Conservation (phyloP, 2,329 filamentous ascomycete genomes). For the Neofusicoccum umdonicola region DNA sequence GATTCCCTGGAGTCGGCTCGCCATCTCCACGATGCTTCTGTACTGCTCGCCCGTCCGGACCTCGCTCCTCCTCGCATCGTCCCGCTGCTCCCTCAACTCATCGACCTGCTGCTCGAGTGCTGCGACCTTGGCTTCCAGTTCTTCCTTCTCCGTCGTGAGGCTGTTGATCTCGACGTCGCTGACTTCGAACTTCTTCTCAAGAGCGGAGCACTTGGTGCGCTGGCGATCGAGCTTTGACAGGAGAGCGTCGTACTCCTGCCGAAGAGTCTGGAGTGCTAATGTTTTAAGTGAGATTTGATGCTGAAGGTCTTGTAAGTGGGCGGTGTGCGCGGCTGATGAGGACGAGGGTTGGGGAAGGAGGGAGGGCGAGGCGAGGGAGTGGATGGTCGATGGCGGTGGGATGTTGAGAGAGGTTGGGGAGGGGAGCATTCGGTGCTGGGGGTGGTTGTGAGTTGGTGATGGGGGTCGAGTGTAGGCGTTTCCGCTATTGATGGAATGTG, state of each 20-base stretch:
- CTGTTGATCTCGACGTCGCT: slow-evolving; percentile 45
- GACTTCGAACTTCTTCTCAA: slow-evolving; percentile 45
- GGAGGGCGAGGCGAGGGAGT: slow-evolving; percentile 15
- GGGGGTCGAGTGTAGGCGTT: slow-evolving; percentile 3
- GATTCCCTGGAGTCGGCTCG: slow-evolving; percentile 45
- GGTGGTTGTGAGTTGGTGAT: slow-evolving; percentile 4
- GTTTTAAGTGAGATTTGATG: slow-evolving; percentile 56
- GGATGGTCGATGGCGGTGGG: slow-evolving; percentile 25
- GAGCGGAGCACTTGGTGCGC: slow-evolving; percentile 48
- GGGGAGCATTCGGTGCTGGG: slow-evolving; percentile 24
- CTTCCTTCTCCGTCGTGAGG: slow-evolving; percentile 51
- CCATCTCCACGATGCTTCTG: slow-evolving; percentile 52
- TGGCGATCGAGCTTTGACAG: slow-evolving; percentile 53
- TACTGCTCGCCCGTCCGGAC: slow-evolving; percentile 49
- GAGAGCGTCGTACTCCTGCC: slow-evolving; percentile 54
- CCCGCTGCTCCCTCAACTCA: slow-evolving; percentile 48
- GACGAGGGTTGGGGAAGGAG: slow-evolving; percentile 7
- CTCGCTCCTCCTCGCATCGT: slow-evolving; percentile 44
- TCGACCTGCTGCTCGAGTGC: slow-evolving; percentile 50
- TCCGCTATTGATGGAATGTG: neutral
- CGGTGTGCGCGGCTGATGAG: slow-evolving; percentile 32
- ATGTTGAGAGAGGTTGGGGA: slow-evolving; percentile 33
- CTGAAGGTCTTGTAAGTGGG: slow-evolving; percentile 50
- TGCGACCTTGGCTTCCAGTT: slow-evolving; percentile 47
- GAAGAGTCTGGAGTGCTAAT: slow-evolving; percentile 51